Evolutionary conservation across 768 basidiomycete species (phyloP), one percentile per base, ranked within the genome.

Genomic region (Leccinum uliginosum): DNA sequence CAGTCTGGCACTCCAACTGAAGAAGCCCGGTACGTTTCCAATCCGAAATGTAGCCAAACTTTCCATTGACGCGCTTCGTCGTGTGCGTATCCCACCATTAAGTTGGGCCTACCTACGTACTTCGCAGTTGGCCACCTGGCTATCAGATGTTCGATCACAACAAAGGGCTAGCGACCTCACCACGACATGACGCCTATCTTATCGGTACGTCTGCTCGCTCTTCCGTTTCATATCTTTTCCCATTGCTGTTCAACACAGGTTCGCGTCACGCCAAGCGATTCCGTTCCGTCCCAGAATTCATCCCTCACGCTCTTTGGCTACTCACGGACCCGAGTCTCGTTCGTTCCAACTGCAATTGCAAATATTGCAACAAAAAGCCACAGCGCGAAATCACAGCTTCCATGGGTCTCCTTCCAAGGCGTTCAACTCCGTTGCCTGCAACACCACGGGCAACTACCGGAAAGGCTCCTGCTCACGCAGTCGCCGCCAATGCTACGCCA

Each of bases 241-340:
- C n/a, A 19, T 15, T 54, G 40, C 48, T 14, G 21, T 53, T 35
- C 19, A 29, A 50, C 57, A 23, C 55, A 77, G 71, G 73, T 72
- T 85, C 84, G 2, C 55, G 62, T 29, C 56, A 72, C 50, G 71
- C 77, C 40, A 74, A 72, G 29, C 80, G 74, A 54, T 93, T 92
- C 70, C 87, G 92, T 44, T 92, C 91, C 12, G 75, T 84, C n/a
- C 86, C 87, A 49, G 92, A 94, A 67, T 91, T 93, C 67, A 80
- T 87, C 48, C 90, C 91, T 4, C 92, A 94, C 63, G 88, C 88
- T 3, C 75, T 84, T 56, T 93, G 91, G 91, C 80, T 93, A 10
- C 76, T 85, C 68, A 74, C 75, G 7, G 85, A 89, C 57, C 65
- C 74, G 1, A 74, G 74, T 2, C 65, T 78, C 57, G 68, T 79